Percentiles rank a stretch among this genome's conserved stretches.
Evolutionary conservation across 2,329 filamentous ascomycete genomes (phyloP).

Genomic region (Talaromyces sp.): DNA sequence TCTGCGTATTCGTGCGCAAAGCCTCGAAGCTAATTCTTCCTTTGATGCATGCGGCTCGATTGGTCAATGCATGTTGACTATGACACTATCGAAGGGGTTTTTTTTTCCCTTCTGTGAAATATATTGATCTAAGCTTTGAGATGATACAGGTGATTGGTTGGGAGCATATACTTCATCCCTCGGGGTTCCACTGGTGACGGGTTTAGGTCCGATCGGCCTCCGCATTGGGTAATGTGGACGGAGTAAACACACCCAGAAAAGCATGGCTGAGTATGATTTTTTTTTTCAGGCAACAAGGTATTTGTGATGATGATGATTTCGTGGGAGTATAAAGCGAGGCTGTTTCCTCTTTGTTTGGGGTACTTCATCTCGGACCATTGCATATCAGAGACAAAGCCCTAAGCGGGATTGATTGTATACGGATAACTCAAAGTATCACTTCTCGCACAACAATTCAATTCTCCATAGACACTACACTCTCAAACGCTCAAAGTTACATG

Average conservation of each 20-base stretch:
- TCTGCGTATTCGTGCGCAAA: not conserved
- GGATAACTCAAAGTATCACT: not conserved
- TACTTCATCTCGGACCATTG: not conserved
- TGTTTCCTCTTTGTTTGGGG: not conserved
- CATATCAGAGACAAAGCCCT: not conserved
- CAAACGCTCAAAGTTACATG: not conserved
- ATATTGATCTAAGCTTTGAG: not conserved
- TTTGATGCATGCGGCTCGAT: slow-evolving; percentile 7
- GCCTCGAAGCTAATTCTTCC: slow-evolving; percentile 10
- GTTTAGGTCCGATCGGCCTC: not conserved
- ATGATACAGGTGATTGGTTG: not conserved
- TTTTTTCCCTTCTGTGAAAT: not conserved
- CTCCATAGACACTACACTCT: not conserved
- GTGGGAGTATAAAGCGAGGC: not conserved
- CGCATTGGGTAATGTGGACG: not conserved
- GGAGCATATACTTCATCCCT: not conserved
- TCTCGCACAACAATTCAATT: not conserved
- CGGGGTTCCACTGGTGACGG: not conserved
- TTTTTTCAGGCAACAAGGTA: slow-evolving; percentile 11
- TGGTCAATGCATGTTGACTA: slow-evolving; percentile 2
- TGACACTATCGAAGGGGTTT: not conserved
- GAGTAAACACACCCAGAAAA: not conserved
- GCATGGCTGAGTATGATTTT: not conserved
- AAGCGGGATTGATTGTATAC: not conserved
- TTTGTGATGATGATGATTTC: not conserved